phyloP scores from a whole-genome alignment of 768 basidiomycete species.

The Baorangia bicolor region DNA sequence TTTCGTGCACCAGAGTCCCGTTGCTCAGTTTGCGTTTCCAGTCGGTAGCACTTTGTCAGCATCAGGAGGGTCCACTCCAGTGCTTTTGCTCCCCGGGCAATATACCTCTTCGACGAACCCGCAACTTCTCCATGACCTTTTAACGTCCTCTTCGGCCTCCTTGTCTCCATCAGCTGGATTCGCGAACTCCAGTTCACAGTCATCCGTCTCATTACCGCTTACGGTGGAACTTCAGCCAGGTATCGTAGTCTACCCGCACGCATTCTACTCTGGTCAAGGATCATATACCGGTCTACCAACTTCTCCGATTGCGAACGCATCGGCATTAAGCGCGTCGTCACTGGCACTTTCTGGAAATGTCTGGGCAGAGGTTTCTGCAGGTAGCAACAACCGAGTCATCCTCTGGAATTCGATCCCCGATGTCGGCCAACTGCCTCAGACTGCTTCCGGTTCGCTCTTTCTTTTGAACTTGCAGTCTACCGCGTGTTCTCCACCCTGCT shows the following conservation, averaged over 20 bases:
- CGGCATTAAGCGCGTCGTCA: slow-evolving; percentile 54
- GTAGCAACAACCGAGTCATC: slow-evolving; percentile 58
- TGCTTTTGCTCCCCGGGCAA: slow-evolving; percentile 74
- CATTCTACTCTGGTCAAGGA: slow-evolving; percentile 65
- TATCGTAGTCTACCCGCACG: slow-evolving; percentile 58
- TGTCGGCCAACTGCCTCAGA: slow-evolving; percentile 60
- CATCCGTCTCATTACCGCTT: slow-evolving; percentile 60
- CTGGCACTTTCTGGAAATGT: slow-evolving; percentile 67
- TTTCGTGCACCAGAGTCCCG: not conserved
- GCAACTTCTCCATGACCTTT: slow-evolving; percentile 62
- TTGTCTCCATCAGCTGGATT: slow-evolving; percentile 65
- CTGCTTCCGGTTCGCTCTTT: slow-evolving; percentile 47
- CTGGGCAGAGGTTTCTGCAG: slow-evolving; percentile 63
- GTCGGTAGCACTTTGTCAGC: slow-evolving; percentile 70
- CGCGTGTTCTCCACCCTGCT: slow-evolving; percentile 73
- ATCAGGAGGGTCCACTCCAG: slow-evolving; percentile 47
- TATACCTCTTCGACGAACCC: slow-evolving; percentile 73
- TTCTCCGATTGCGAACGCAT: slow-evolving; percentile 44
- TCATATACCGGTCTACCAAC: slow-evolving; percentile 59
- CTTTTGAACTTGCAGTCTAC: slow-evolving; percentile 72
- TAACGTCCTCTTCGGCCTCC: slow-evolving; percentile 63
- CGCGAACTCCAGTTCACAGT: slow-evolving; percentile 46
- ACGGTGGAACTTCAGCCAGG: slow-evolving; percentile 67
- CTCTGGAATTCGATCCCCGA: slow-evolving; percentile 83
- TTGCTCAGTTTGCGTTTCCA: slow-evolving; percentile 30